Evolutionary conservation across 371 early-diverging fungal species (phyloP).

Genomic region (Amoeboaphelidium protococcarum): DNA sequence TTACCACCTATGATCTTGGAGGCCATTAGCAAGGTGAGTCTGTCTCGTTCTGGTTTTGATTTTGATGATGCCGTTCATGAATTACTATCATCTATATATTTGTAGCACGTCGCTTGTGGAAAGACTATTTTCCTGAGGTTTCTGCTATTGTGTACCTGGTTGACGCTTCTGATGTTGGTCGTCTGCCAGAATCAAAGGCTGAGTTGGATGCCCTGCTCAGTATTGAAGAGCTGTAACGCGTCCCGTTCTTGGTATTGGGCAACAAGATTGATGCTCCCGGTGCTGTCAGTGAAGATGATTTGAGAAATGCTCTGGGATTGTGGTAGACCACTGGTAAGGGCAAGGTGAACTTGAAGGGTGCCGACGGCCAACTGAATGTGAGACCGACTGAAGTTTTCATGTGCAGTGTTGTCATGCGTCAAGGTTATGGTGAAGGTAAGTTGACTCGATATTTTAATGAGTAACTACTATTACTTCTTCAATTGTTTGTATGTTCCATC

Average conservation of each 20-base stretch:
- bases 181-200: constrained; percentile 68
- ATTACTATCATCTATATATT: background rate
- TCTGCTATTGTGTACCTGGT: constrained; percentile 88
- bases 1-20: constrained; percentile 90
- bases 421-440: constrained; percentile 83
- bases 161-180: constrained; percentile 56
- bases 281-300: constrained; percentile 77
- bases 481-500: too few relatives aligned
- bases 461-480: too few relatives aligned
- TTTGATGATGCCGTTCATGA: too few relatives aligned
- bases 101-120: constrained; percentile 81
- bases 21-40: constrained; percentile 63
- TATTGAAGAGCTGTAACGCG: constrained; percentile 65
- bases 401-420: constrained; percentile 90
- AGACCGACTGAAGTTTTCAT: constrained; percentile 92
- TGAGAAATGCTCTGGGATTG: constrained; percentile 59
- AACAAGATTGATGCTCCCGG: constrained; percentile 91
- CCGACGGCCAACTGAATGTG: too few relatives aligned
- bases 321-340: constrained; percentile 93
- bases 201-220: constrained; percentile 78
- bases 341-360: constrained; percentile 60
- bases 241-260: constrained; percentile 83
- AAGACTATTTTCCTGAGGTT: constrained; percentile 93
- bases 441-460: constrained; percentile 6
- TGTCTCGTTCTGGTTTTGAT: too few relatives aligned